Evolutionary conservation across 495 filamentous ascomycete species (phyloP).

Genomic region (Lophium mytilinum): DNA sequence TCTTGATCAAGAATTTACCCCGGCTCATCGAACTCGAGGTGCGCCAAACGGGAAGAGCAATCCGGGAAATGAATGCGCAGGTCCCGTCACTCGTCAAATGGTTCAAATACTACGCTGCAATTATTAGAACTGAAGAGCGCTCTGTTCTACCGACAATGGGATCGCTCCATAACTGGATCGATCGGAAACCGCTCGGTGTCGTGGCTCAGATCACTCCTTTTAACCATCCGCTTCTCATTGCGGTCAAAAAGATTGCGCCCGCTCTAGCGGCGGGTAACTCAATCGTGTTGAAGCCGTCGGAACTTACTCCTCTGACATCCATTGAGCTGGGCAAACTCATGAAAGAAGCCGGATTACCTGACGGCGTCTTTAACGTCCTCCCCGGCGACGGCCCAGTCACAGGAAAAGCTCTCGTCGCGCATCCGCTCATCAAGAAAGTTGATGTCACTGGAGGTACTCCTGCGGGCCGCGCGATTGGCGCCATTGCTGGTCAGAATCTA

Average conservation of each 20-base stretch:
- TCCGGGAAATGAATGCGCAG: constrained; percentile 59
- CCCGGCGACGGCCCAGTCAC: constrained; percentile 56
- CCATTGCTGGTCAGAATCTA: constrained; percentile 49
- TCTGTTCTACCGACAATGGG: constrained; percentile 53
- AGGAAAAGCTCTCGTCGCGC: constrained; percentile 56
- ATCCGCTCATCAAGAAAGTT: constrained; percentile 59
- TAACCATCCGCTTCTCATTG: constrained; percentile 57
- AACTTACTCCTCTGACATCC: constrained; percentile 52
- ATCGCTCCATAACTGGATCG: constrained; percentile 53
- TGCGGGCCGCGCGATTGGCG: constrained; percentile 53
- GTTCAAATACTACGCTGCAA: constrained; percentile 52
- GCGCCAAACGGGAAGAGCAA: constrained; percentile 52
- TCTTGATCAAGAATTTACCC: constrained; percentile 43
- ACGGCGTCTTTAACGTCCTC: constrained; percentile 52
- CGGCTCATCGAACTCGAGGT: constrained; percentile 50
- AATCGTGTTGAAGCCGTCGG: constrained; percentile 57
- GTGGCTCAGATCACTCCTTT: constrained; percentile 59
- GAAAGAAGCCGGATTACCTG: constrained; percentile 49
- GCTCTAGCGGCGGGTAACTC: constrained; percentile 52
- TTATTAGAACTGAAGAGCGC: constrained; percentile 53
- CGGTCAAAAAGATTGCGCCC: constrained; percentile 43
- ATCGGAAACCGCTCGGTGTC: constrained; percentile 52
- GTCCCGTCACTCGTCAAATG: constrained; percentile 53
- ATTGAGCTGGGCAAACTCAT: constrained; percentile 49
- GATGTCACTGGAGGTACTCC: constrained; percentile 63